Evolutionary conservation across 108 stramenopile species (phyloP).

Genomic region (Cyclotella choctawhatcheeana): DNA sequence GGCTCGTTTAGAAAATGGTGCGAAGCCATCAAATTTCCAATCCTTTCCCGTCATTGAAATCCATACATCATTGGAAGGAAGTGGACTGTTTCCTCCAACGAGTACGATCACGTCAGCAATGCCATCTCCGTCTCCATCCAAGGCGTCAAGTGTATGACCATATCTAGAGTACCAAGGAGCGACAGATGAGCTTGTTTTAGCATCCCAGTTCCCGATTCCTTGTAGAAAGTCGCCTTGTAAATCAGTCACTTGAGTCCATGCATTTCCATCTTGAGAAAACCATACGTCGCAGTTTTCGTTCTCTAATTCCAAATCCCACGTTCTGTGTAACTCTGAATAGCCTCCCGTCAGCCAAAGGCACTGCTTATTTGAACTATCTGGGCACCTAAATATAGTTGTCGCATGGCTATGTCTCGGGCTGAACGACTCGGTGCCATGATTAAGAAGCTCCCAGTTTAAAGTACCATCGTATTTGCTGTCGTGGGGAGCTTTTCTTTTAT

Average conservation of each 20-base stretch:
- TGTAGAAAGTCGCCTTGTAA: slow-evolving; percentile 45
- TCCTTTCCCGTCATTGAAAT: slow-evolving; percentile 64
- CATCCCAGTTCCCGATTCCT: slow-evolving; percentile 54
- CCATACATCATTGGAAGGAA: slow-evolving; percentile 80
- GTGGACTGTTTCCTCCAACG: slow-evolving; percentile 67
- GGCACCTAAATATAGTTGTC: slow-evolving; percentile 48
- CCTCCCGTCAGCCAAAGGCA: slow-evolving; percentile 59
- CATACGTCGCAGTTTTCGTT: slow-evolving; percentile 51
- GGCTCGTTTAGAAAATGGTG: slow-evolving; percentile 73
- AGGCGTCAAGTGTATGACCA: slow-evolving; percentile 74
- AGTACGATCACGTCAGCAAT: slow-evolving; percentile 70
- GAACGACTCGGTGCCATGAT: slow-evolving; percentile 24
- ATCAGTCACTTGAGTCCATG: slow-evolving; percentile 51
- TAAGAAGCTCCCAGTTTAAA: slow-evolving; percentile 45
- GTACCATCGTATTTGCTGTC: slow-evolving; percentile 26
- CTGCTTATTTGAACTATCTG: neutral
- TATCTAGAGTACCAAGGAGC: slow-evolving; percentile 76
- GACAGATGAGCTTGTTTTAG: slow-evolving; percentile 48
- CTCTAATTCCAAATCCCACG: slow-evolving; percentile 43
- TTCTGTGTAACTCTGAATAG: slow-evolving; percentile 41
- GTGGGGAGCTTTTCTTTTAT: slow-evolving; percentile 26
- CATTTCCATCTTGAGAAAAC: slow-evolving; percentile 37
- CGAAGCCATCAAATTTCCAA: slow-evolving; percentile 70
- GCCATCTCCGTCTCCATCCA: slow-evolving; percentile 60
- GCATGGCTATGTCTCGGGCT: slow-evolving; percentile 58